Evolutionary conservation across 495 filamentous ascomycete species (phyloP).

Genomic region (Penicillium roqueforti): DNA sequence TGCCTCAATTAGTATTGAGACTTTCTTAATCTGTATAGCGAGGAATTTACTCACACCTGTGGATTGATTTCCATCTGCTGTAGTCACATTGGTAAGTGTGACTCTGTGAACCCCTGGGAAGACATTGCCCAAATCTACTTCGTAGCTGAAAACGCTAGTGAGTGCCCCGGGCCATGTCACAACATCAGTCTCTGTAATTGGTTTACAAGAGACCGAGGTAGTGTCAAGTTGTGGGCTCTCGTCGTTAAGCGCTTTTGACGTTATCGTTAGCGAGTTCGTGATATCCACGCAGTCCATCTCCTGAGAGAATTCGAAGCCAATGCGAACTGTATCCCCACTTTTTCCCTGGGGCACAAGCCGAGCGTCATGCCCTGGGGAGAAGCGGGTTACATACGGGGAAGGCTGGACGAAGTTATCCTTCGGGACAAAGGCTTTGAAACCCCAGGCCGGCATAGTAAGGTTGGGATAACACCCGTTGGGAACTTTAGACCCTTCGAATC

Average conservation of each 20-base stretch:
- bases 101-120: constrained; percentile 47
- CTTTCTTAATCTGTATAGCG: not conserved
- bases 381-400: constrained; percentile 54
- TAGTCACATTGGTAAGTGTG: constrained; percentile 43
- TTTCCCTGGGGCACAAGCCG: constrained; percentile 41
- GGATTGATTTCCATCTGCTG: constrained; percentile 24
- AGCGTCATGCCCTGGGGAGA: constrained; percentile 53
- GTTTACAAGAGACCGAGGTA: constrained; percentile 13
- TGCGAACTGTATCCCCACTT: constrained; percentile 29
- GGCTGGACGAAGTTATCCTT: constrained; percentile 38
- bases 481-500: constrained; percentile 19
- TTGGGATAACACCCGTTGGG: constrained; percentile 47
- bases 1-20: constrained; percentile 23
- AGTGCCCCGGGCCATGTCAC: constrained; percentile 32
- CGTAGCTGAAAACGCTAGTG: constrained; percentile 33
- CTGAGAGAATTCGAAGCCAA: constrained; percentile 51
- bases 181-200: constrained; percentile 14
- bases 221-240: constrained; percentile 20
- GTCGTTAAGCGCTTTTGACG: constrained; percentile 36
- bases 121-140: constrained; percentile 39
- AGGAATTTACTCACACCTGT: constrained; percentile 31
- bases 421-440: constrained; percentile 56
- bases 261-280: constrained; percentile 35
- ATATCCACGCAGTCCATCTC: constrained; percentile 52
- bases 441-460: constrained; percentile 47